Conservation (phyloP, 441 rosid species). For the Brassica balearica region DNA sequence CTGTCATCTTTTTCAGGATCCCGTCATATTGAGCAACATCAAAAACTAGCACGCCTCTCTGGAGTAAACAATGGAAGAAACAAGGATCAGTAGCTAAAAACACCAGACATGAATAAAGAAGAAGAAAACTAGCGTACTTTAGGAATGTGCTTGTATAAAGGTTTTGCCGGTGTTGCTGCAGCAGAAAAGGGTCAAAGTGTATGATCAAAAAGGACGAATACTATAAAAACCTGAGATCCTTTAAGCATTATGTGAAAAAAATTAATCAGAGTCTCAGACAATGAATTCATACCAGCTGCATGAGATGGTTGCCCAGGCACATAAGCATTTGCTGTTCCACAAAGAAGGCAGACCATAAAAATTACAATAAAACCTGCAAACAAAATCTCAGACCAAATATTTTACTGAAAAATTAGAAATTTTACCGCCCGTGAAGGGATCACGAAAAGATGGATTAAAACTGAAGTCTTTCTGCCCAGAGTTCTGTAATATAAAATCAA, state of each 20-base stretch:
- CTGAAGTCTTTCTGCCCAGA: slow-evolving; percentile 78
- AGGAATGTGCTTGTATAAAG: slow-evolving; percentile 89
- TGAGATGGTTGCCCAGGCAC: slow-evolving; percentile 84
- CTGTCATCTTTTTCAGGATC: slow-evolving; percentile 86
- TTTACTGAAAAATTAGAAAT: background rate
- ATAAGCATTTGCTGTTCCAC: slow-evolving; percentile 81
- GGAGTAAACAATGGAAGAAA: slow-evolving; percentile 40
- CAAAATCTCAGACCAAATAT: background rate
- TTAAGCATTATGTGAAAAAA: background rate
- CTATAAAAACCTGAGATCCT: slow-evolving; percentile 11
- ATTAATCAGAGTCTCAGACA: background rate
- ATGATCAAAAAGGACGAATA: slow-evolving; percentile 33
- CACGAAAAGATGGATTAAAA: slow-evolving; percentile 84
- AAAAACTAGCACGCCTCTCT: slow-evolving; percentile 98
- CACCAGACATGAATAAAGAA: slow-evolving; percentile 21
- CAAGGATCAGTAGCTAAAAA: slow-evolving; percentile 31
- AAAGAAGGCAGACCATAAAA: slow-evolving; percentile 29
- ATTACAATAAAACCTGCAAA: slow-evolving; percentile 14
- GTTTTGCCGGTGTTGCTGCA: slow-evolving; percentile 69
- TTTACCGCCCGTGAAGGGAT: slow-evolving; percentile 96
- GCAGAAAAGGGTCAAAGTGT: slow-evolving; percentile 40
- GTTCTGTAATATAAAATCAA: slow-evolving; percentile 94
- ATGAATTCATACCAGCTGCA: slow-evolving; percentile 63
- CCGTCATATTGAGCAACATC: slow-evolving; percentile 96
- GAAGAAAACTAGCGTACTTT: too few relatives aligned